Evolutionary conservation across 371 early-diverging fungal genomes (phyloP), one percentile per base, ranked within the genome.

Genomic region (Mortierella sp.): DNA sequence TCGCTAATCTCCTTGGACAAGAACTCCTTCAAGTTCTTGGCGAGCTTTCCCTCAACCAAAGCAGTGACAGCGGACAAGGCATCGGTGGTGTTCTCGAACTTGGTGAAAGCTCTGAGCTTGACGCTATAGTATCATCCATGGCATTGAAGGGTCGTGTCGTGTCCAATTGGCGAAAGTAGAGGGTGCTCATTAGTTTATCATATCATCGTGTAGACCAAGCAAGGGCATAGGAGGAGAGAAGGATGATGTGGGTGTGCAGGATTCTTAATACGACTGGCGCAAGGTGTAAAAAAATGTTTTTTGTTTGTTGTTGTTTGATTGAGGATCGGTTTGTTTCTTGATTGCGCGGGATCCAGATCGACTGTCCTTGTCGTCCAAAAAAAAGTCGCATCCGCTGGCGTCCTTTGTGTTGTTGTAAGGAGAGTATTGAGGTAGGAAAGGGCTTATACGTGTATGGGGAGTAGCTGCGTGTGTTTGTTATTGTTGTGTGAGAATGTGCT

Each of bases 11-110:
- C 96, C 61, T 89, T 88, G 73, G 92, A 92, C 91, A 98, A 90
- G 88, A 99, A 98, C 86, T 93, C 94, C 89, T 97, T 97, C 90
- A 99, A 92, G 91, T 94, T 95, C 91, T 95, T 95, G 78, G 97
- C 93, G 74, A 99, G 89, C 91, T 97, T 96, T 71, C 98, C 98
- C 91, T 98, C 98, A 59, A 98, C 95, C 77, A 99, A 88, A 76
- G 96, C 97, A n/a, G 97, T 97, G 75, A 96, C 96, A 28, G 98
- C 98, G 71, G 96, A 93, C 88, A 99, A 91, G 37, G 98, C 98
- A 83, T 98, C 98, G 74, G 96, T 96, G 55, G 98, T 98, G 93
- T 97, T 98, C 87, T 97, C 98, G 87, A 98, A 99, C 90, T 98
- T 98, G 82, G 95, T 93, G 91, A 98, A 98, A 74, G 97, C 97